Conservation (phyloP, 1,284 basidiomycete genomes). For the Pseudozyma pruni region DNA sequence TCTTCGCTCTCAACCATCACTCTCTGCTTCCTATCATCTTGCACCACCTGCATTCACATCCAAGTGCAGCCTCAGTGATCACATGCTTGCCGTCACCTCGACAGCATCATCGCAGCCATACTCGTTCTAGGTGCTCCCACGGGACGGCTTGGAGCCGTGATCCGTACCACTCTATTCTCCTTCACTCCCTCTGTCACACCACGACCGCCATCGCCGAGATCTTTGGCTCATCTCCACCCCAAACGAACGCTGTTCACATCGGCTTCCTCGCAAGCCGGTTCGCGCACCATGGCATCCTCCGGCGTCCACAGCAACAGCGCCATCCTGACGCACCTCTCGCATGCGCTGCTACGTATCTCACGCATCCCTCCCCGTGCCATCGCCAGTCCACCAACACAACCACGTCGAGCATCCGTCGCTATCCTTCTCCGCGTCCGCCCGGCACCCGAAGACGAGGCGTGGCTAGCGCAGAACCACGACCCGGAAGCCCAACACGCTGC, state of each 20-base stretch:
- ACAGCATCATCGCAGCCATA: slow-evolving; percentile 30
- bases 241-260: not conserved
- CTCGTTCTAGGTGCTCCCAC: slow-evolving; percentile 15
- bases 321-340: slow-evolving; percentile 56
- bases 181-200: not conserved
- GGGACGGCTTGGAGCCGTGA: slow-evolving; percentile 34
- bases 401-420: slow-evolving; percentile 66
- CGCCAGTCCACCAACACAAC: slow-evolving; percentile 64
- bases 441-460: slow-evolving; percentile 57
- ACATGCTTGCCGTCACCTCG: slow-evolving; percentile 1
- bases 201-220: not conserved
- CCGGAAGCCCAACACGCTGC: slow-evolving; percentile 30
- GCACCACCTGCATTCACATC: too few species aligned
- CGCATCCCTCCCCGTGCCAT: slow-evolving; percentile 62
- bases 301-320: slow-evolving; percentile 34
- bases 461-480: slow-evolving; percentile 55
- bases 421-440: slow-evolving; percentile 64
- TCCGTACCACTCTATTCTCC: slow-evolving; percentile 23
- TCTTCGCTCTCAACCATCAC: slow-evolving; percentile 1
- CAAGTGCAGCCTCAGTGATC: not conserved
- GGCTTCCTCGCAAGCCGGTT: not conserved
- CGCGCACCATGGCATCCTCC: slow-evolving; percentile 32
- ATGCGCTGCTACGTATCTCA: slow-evolving; percentile 62
- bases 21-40: too few species aligned
- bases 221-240: not conserved